Evolutionary conservation across 371 early-diverging fungal species (phyloP).

Genomic region (Mucor racemosus): DNA sequence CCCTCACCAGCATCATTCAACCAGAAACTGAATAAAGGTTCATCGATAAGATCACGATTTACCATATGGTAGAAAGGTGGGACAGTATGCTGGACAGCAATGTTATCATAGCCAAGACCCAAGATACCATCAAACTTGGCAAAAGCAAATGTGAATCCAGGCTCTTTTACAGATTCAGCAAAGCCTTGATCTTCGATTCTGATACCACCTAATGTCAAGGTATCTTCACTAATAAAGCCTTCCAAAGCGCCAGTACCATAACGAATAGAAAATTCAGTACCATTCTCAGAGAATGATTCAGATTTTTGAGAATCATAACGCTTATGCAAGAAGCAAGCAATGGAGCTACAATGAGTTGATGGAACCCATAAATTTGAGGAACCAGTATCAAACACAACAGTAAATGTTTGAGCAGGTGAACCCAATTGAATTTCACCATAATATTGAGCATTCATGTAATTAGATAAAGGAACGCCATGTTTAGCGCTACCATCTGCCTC

Average conservation of each 20-base stretch:
- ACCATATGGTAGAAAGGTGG: slow-evolving; percentile 95
- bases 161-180: slow-evolving; percentile 92
- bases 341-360: slow-evolving; percentile 84
- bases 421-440: slow-evolving; percentile 87
- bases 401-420: slow-evolving; percentile 87
- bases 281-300: slow-evolving; percentile 75
- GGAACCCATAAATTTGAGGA: slow-evolving; percentile 96
- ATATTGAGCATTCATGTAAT: slow-evolving; percentile 96
- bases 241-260: slow-evolving; percentile 92
- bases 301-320: slow-evolving; percentile 79
- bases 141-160: slow-evolving; percentile 85
- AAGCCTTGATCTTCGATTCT: slow-evolving; percentile 73
- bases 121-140: slow-evolving; percentile 95
- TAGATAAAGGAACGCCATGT: slow-evolving; percentile 83
- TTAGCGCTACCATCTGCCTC: slow-evolving; percentile 60
- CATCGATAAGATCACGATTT: slow-evolving; percentile 72
- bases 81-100: slow-evolving; percentile 82
- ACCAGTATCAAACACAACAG: slow-evolving; percentile 94
- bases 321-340: slow-evolving; percentile 91
- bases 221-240: slow-evolving; percentile 87
- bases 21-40: slow-evolving; percentile 87
- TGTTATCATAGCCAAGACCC: slow-evolving; percentile 89
- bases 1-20: slow-evolving; percentile 60
- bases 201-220: slow-evolving; percentile 74
- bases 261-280: slow-evolving; percentile 86